Evolutionary conservation across 257 asterid genomes (phyloP).

Genomic region (Henckelia pumila): DNA sequence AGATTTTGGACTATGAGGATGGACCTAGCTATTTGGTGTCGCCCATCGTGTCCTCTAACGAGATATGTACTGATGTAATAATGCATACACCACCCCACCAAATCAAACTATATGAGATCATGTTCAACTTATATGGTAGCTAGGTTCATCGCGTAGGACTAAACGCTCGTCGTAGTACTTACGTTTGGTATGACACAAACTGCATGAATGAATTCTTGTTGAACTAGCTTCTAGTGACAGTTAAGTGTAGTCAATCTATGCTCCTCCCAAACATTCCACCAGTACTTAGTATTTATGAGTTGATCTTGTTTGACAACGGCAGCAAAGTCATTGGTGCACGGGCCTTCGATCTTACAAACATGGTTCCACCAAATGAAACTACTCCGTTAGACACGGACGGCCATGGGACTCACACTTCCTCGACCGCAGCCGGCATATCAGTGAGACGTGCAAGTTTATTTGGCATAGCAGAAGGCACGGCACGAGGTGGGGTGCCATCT

Average conservation of each 20-base stretch:
- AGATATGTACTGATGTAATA: too few relatives aligned
- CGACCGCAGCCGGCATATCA: constrained; percentile 58
- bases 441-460: constrained; percentile 46
- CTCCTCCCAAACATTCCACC: background rate
- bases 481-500: constrained; percentile 70
- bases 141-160: too few relatives aligned
- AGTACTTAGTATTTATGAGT: background rate
- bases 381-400: constrained; percentile 57
- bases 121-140: too few relatives aligned
- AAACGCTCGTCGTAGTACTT: too few relatives aligned
- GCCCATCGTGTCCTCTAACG: too few relatives aligned
- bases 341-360: constrained; percentile 32
- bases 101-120: too few relatives aligned
- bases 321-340: constrained; percentile 84
- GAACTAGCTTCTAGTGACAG: too few relatives aligned
- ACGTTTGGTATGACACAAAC: too few relatives aligned
- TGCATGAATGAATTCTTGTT: too few relatives aligned
- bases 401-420: constrained; percentile 89
- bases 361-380: background rate
- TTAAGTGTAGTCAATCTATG: background rate
- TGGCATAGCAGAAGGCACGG: constrained; percentile 57
- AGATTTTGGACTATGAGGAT: too few relatives aligned
- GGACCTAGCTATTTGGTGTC: too few relatives aligned
- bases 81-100: too few relatives aligned
- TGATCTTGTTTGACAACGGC: constrained; percentile 14